Conservation (phyloP, 371 early-diverging fungal species). For the Nosema muscidifuracis region DNA sequence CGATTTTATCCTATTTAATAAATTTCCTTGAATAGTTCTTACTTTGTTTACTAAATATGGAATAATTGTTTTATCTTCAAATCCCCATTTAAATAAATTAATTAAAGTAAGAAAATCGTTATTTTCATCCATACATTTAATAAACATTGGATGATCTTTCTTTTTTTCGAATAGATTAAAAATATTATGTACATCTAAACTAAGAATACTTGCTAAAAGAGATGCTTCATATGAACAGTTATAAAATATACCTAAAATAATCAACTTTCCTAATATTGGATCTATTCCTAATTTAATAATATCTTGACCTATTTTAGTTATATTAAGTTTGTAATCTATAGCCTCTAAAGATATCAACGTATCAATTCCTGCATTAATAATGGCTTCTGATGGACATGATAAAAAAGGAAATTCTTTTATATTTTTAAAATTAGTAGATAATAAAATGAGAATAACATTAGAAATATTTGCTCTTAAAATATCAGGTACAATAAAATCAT, state of each 20-base stretch:
- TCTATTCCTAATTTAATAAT: constrained; percentile 47
- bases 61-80: background rate
- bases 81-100: background rate
- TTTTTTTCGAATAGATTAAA: background rate
- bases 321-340: constrained; percentile 32
- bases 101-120: background rate
- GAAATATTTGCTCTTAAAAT: constrained; percentile 39
- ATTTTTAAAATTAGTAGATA: constrained; percentile 39
- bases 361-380: constrained; percentile 39
- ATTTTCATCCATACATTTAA: background rate
- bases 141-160: background rate
- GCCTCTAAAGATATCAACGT: constrained; percentile 41
- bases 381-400: constrained; percentile 26
- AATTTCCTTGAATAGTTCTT: background rate
- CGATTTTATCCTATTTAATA: background rate
- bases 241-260: constrained; percentile 30
- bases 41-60: background rate
- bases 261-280: constrained; percentile 36
- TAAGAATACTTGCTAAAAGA: constrained; percentile 34
- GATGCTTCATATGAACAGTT: constrained; percentile 21
- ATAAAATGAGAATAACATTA: constrained; percentile 43
- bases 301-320: constrained; percentile 47
- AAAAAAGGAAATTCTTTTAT: constrained; percentile 52
- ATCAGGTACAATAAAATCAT: constrained; percentile 31
- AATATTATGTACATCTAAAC: background rate